Evolutionary conservation across 257 asterid species (phyloP), one percentile per base, ranked within the genome.

Genomic region (Solanum raphanifolium): DNA sequence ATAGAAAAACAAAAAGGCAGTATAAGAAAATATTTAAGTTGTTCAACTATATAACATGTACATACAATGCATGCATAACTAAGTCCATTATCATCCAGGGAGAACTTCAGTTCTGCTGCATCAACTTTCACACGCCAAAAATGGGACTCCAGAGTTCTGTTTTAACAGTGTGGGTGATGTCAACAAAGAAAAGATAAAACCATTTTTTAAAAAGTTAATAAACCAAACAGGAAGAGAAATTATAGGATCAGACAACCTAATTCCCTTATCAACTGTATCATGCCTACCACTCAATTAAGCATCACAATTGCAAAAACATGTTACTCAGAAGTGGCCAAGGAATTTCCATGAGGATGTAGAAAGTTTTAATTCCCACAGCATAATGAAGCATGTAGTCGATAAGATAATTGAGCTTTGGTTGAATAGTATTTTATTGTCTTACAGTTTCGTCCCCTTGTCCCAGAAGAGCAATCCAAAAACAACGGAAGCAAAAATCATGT

Each of bases 401-500:
- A 65, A 60, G 52, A 60, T 83, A 32, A 83, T 34, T 12, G 27
- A 84, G 41, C 43, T 23, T 81, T 10, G 10, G 11, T 21, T 46
- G 13, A 65, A 13, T 16, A 39, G 66, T 38, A 36, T 65, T 35
- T 36, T 35, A n/a, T 27, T 32, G 10, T 16, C 93, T 91, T 91
- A 92, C 95, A 93, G 87, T 85, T 92, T 86, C 81, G 71, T 87
- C 55, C 90, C 96, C 79, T 91, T 93, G 86, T 90, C 89, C 94
- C 95, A 91, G 46, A 92, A 93, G 65, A 93, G 83, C 35, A 76
- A 27, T 68, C 96, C 96, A 20, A 88, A 92, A 76, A 87, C 84
- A 23, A 90, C 4, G 25, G 96, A 84, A 18, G 94, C 25, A 29
- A 91, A 78, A 41, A 93, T 34, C 89, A 90, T 89, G 86, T 87